phyloP scores from a whole-genome alignment of 257 asterid species.

The Solanum etuberosum region DNA sequence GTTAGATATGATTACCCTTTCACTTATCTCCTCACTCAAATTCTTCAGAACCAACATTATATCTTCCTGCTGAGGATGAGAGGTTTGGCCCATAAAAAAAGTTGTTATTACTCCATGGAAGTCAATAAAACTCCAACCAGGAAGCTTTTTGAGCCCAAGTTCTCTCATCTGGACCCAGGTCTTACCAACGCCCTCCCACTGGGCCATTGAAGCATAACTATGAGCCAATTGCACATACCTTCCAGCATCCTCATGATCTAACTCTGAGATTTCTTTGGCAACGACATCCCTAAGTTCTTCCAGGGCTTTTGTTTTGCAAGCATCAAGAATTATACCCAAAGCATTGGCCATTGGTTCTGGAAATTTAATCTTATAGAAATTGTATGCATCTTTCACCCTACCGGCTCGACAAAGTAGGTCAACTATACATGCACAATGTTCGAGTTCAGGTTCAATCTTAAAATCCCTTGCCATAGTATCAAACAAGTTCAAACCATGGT shows the following conservation, averaged over 20 bases:
- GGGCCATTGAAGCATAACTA: conserved; percentile 60
- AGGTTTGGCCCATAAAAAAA: conserved; percentile 48
- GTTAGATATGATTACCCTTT: conserved; percentile 8
- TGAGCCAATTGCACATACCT: conserved; percentile 78
- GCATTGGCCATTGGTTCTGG: conserved; percentile 43
- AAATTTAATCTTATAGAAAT: conserved; percentile 46
- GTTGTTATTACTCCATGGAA: conserved; percentile 55
- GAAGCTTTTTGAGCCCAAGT: conserved; percentile 59
- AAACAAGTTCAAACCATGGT: conserved; percentile 48
- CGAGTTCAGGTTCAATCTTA: conserved; percentile 49
- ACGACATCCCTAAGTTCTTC: conserved; percentile 33
- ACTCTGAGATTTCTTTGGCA: conserved; percentile 42
- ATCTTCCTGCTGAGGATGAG: conserved; percentile 48
- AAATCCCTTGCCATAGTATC: conserved; percentile 55
- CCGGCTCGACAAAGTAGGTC: conserved; percentile 89
- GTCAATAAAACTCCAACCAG: conserved; percentile 83
- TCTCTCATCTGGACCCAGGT: conserved; percentile 64
- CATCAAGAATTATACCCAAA: conserved; percentile 68
- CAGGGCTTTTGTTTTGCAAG: conserved; percentile 39
- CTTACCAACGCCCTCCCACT: conserved; percentile 79
- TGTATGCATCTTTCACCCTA: conserved; percentile 55
- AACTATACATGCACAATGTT: conserved; percentile 67
- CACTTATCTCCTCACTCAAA: conserved; percentile 33
- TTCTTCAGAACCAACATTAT: conserved; percentile 26
- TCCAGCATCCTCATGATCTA: conserved; percentile 54